A percentile compares a stretch with the other conserved stretches of the same genome.
These are phyloP conservation scores for Begonia peltatifolia DNA, from an alignment of 306 rosid genomes.

Conservation along the genomic window DNA sequence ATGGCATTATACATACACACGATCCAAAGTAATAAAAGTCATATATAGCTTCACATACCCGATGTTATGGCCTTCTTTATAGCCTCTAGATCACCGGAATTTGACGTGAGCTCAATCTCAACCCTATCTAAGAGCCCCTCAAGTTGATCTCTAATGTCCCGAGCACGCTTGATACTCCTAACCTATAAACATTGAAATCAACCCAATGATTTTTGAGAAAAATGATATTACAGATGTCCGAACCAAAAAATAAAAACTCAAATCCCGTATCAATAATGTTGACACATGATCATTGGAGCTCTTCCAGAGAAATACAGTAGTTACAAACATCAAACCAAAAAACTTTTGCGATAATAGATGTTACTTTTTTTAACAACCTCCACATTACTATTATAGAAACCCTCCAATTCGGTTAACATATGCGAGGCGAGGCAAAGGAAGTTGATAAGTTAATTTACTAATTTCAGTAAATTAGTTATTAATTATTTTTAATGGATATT, in stretches of 20 bases:
- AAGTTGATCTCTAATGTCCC: slow-evolving; percentile 92
- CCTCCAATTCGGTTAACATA: too few relatives aligned
- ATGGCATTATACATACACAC: background rate
- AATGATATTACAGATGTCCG: background rate
- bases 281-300: too few relatives aligned
- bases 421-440: too few relatives aligned
- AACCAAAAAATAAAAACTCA: background rate
- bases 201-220: background rate
- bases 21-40: background rate
- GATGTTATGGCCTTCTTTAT: slow-evolving; percentile 84
- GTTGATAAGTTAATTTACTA: too few relatives aligned
- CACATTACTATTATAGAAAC: too few relatives aligned
- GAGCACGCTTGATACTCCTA: slow-evolving; percentile 94
- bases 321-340: too few relatives aligned
- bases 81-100: slow-evolving; percentile 44
- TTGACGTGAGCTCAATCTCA: slow-evolving; percentile 65
- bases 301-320: too few relatives aligned
- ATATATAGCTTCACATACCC: slow-evolving; percentile 24
- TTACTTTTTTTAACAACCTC: too few relatives aligned
- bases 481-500: too few relatives aligned
- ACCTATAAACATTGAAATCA: slow-evolving; percentile 30
- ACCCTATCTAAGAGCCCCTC: slow-evolving; percentile 89
- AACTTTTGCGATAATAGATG: too few relatives aligned
- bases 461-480: too few relatives aligned
- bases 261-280: background rate